phyloP scores from a whole-genome alignment of 1,139 yeast genomes.

The Kluyveromyces marxianus region DNA sequence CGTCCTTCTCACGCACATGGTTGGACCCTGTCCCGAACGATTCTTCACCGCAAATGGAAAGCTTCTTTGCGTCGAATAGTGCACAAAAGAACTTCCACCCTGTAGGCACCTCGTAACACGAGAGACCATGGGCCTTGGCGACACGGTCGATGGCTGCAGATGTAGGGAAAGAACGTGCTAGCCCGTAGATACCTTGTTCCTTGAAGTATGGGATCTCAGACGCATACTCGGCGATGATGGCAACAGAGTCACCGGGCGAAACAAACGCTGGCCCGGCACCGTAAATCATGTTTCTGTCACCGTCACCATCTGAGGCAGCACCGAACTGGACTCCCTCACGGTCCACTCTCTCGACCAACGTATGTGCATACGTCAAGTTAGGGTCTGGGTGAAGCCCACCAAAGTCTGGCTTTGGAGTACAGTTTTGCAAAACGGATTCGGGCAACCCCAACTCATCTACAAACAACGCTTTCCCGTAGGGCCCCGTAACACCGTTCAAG shows the following conservation, averaged over 20 bases:
- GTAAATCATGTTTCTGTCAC: conserved; percentile 97
- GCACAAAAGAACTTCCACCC: conserved; percentile 99
- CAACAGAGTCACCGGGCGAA: conserved; percentile 97
- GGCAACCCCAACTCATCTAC: conserved; percentile 74
- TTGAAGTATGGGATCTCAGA: conserved; percentile 80
- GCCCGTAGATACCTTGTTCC: conserved; percentile 79
- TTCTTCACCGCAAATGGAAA: conserved; percentile 97
- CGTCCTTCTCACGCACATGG: conserved; percentile 96
- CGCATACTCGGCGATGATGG: conserved; percentile 93
- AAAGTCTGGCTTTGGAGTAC: conserved; percentile 73
- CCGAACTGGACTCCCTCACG: conserved; percentile 78
- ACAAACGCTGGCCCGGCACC: conserved; percentile 90
- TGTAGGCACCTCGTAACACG: conserved; percentile 92
- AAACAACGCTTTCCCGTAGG: conserved; percentile 82
- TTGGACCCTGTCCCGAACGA: conserved; percentile 97
- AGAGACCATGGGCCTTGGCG: conserved; percentile 67
- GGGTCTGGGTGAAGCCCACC: conserved; percentile 99
- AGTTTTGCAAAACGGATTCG: conserved; percentile 64
- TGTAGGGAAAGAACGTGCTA: conserved; percentile 99
- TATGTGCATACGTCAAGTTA: conserved; percentile 86
- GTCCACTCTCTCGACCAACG: conserved; percentile 82
- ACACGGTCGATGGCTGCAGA: conserved; percentile 91
- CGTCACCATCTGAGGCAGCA: conserved; percentile 98
- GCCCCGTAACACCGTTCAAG: conserved; percentile 94
- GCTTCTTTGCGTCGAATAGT: conserved; percentile 81